Conservation (phyloP, 2,329 filamentous ascomycete species). For the Podosphaera fusca region DNA sequence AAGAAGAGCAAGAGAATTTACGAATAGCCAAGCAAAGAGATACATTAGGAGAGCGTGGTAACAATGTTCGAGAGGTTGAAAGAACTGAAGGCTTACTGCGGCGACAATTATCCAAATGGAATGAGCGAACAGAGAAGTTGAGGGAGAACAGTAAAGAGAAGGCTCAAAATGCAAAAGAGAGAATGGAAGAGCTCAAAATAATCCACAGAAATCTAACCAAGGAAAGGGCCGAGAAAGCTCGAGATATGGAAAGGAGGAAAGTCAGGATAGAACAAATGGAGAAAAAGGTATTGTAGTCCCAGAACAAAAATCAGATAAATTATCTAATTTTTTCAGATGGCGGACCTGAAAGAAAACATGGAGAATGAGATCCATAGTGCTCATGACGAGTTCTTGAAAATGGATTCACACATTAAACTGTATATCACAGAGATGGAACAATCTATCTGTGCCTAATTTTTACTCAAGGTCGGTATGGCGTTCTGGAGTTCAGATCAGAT, state of each 20-base stretch:
- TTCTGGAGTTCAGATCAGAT: conserved; percentile 12
- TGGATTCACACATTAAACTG: conserved; percentile 89
- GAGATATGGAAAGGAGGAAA: conserved; percentile 75
- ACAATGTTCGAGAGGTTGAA: conserved; percentile 80
- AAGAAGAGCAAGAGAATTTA: conserved; percentile 75
- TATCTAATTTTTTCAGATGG: conserved; percentile 45
- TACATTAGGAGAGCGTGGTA: conserved; percentile 65
- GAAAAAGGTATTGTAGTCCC: conserved; percentile 53
- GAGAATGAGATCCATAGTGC: conserved; percentile 81
- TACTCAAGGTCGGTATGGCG: not conserved
- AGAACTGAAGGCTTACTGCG: conserved; percentile 64
- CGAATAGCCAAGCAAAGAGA: conserved; percentile 66
- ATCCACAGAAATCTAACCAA: conserved; percentile 63
- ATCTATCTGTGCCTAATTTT: conserved; percentile 26
- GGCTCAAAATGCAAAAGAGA: conserved; percentile 55
- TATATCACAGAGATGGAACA: conserved; percentile 99
- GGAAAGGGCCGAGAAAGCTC: conserved; percentile 65
- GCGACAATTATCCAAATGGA: conserved; percentile 66
- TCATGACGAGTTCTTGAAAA: conserved; percentile 86
- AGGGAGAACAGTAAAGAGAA: conserved; percentile 62
- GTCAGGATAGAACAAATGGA: conserved; percentile 96
- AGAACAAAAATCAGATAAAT: conserved; percentile 1
- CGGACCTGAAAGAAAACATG: conserved; percentile 90
- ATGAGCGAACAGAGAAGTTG: conserved; percentile 65
- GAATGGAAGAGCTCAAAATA: conserved; percentile 71